Conservation (phyloP, 2,329 filamentous ascomycete genomes). For the Penicillium aurantiogriseum region DNA sequence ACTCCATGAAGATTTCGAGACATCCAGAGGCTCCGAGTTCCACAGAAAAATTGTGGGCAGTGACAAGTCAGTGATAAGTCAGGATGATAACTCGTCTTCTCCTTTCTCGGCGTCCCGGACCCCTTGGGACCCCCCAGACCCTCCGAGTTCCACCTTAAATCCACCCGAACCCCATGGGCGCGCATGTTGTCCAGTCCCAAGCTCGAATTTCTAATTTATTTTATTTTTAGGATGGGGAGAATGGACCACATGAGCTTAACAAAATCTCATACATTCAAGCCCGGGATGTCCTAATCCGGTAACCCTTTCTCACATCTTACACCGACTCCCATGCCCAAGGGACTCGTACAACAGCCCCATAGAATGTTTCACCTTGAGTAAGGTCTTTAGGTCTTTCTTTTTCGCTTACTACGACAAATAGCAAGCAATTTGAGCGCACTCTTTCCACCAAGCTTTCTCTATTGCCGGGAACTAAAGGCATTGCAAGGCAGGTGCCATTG, state of each 20-base stretch:
- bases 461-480: slow-evolving; percentile 1
- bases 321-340: background rate
- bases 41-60: background rate
- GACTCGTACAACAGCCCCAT: background rate
- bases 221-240: slow-evolving; percentile 11
- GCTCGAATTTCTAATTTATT: background rate
- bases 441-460: slow-evolving; percentile 9
- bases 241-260: slow-evolving; percentile 5
- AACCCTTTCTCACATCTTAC: slow-evolving; percentile 7
- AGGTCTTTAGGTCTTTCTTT: background rate
- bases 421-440: background rate
- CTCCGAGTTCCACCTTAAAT: slow-evolving; percentile 4
- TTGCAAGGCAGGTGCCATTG: background rate
- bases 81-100: background rate
- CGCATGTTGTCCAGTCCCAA: slow-evolving; percentile 1
- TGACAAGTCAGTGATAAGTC: background rate
- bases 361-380: background rate
- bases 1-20: background rate
- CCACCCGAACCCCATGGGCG: background rate
- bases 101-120: slow-evolving; percentile 8
- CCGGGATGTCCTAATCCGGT: slow-evolving; percentile 20
- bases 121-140: background rate
- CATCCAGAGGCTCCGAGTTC: background rate
- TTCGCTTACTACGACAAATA: background rate
- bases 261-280: slow-evolving; percentile 2